These are phyloP conservation scores for Dictyostelium brefeldianum DNA, from an alignment of 78 protist species.

Conservation along the genomic window DNA sequence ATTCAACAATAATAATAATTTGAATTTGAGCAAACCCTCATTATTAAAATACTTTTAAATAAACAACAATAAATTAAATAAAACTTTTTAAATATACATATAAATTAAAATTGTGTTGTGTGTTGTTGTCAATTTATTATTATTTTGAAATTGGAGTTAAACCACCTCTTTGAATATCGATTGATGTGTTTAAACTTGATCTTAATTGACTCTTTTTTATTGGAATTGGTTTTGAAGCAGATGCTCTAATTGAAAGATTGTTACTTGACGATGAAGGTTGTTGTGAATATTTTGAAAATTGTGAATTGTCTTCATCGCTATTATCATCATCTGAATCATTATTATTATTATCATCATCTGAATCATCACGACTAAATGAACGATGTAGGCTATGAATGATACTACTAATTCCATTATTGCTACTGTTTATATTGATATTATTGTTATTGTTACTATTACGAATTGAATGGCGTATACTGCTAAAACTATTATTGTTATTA, in stretches of 20 bases:
- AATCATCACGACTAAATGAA: not conserved
- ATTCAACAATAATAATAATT: too few relatives aligned
- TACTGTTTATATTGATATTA: not conserved
- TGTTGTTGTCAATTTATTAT: not conserved
- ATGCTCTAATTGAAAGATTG: not conserved
- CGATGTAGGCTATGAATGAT: not conserved
- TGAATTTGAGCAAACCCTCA: too few relatives aligned
- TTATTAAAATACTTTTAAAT: too few relatives aligned
- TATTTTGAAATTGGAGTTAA: constrained; percentile 1
- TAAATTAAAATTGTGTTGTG: too few relatives aligned
- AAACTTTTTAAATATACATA: too few relatives aligned
- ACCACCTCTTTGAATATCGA: constrained; percentile 5
- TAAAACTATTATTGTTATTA: not conserved
- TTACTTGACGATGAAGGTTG: too few relatives aligned
- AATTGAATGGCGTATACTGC: not conserved
- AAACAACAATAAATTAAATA: too few relatives aligned
- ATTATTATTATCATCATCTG: not conserved
- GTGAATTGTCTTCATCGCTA: not conserved
- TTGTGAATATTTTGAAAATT: not conserved
- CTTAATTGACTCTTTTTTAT: constrained; percentile 45
- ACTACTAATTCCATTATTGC: not conserved
- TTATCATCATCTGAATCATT: not conserved
- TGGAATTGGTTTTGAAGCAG: constrained; percentile 28
- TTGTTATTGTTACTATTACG: not conserved
- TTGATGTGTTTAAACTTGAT: constrained; percentile 17